phyloP scores from a whole-genome alignment of 2,329 filamentous ascomycete genomes.

The Sporothrix humicola region DNA sequence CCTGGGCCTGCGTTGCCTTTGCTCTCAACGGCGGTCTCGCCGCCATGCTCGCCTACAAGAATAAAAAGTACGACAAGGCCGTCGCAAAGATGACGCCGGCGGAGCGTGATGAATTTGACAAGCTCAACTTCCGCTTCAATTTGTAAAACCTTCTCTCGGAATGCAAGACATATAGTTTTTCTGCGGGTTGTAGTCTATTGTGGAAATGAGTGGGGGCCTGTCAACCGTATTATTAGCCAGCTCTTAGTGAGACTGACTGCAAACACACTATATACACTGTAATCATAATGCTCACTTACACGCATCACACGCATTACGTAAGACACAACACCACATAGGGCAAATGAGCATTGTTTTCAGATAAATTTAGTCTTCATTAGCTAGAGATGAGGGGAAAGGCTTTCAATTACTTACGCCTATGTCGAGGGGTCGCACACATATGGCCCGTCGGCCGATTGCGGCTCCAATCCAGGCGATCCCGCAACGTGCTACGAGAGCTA shows the following conservation, averaged over 20 bases:
- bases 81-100: neutral
- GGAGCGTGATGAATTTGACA: neutral
- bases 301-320: no score
- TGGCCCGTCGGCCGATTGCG: neutral
- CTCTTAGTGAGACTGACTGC: no score
- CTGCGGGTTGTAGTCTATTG: neutral
- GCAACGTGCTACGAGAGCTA: neutral
- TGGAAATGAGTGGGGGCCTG: no score
- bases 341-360: no score
- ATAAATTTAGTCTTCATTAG: no score
- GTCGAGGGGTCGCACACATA: neutral
- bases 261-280: no score
- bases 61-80: neutral
- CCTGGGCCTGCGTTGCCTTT: slow-evolving; percentile 3
- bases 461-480: neutral
- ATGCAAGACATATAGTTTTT: neutral
- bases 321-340: no score
- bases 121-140: neutral
- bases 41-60: slow-evolving; percentile 1
- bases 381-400: no score
- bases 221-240: no score
- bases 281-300: no score
- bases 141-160: neutral
- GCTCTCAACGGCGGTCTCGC: neutral
- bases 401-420: neutral